A percentile compares a stretch with the other conserved stretches of the same genome.
phyloP scores from a whole-genome alignment of 2,329 filamentous ascomycete genomes.

The Alternaria tenuissima region DNA sequence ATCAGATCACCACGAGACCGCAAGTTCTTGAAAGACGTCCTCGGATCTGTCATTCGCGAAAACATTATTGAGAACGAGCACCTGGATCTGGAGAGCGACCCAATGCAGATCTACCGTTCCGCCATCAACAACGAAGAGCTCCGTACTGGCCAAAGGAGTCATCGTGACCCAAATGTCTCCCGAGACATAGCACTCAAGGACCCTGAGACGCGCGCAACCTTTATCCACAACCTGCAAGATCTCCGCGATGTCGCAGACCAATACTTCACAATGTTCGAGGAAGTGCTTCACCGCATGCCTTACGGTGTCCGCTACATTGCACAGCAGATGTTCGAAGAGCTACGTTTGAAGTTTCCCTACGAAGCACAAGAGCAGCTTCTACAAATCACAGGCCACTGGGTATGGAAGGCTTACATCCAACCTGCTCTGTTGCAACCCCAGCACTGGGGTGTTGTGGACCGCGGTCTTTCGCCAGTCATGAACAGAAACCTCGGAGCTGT shows the following conservation, averaged over 20 bases:
- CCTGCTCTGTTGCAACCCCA: constrained; percentile 90
- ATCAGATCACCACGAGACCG: constrained; percentile 89
- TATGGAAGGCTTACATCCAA: constrained; percentile 94
- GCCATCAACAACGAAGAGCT: constrained; percentile 98
- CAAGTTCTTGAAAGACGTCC: constrained; percentile 86
- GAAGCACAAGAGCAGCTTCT: constrained; percentile 81
- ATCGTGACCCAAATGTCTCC: constrained; percentile 81
- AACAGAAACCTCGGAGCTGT: constrained; percentile 93
- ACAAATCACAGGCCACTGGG: constrained; percentile 86
- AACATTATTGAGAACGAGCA: constrained; percentile 92
- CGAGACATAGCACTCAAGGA: constrained; percentile 96
- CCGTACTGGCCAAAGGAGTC: constrained; percentile 84
- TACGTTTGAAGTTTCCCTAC: constrained; percentile 78
- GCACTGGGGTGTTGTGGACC: constrained; percentile 91
- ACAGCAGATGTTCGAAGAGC: constrained; percentile 81
- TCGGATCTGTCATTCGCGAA: constrained; percentile 85
- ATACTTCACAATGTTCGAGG: constrained; percentile 82
- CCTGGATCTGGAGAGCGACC: constrained; percentile 93
- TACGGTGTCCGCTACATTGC: constrained; percentile 91
- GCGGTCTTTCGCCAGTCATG: constrained; percentile 85
- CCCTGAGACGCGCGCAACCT: constrained; percentile 87
- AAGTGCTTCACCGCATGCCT: constrained; percentile 85
- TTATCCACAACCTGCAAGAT: constrained; percentile 93
- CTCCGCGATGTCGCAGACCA: constrained; percentile 94
- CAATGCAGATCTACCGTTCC: constrained; percentile 94